phyloP scores from a whole-genome alignment of 2,329 filamentous ascomycete species.

The Cladophialophora carrionii region DNA sequence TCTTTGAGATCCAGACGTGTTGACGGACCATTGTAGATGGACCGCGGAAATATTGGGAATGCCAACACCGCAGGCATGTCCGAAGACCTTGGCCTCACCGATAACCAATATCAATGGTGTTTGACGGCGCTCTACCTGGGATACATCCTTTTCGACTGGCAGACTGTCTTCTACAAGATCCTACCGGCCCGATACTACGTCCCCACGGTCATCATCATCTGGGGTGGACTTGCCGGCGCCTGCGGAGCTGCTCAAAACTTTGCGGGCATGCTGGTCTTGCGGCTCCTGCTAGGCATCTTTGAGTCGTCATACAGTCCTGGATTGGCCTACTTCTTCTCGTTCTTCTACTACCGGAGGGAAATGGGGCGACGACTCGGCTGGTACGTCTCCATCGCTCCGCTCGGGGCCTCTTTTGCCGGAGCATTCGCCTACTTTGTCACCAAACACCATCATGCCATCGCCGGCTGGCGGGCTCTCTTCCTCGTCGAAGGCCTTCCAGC shows the following conservation, averaged over 20 bases:
- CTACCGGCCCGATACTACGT: slow-evolving; percentile 59
- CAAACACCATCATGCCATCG: slow-evolving; percentile 66
- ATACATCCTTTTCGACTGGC: slow-evolving; percentile 67
- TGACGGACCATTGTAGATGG: slow-evolving; percentile 52
- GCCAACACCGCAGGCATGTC: slow-evolving; percentile 62
- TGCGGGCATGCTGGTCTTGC: slow-evolving; percentile 49
- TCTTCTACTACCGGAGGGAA: slow-evolving; percentile 63
- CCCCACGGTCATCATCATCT: slow-evolving; percentile 46
- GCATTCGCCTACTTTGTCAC: slow-evolving; percentile 68
- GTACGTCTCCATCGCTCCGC: slow-evolving; percentile 60
- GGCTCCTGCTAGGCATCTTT: slow-evolving; percentile 45
- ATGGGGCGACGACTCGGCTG: slow-evolving; percentile 60
- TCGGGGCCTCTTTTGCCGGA: slow-evolving; percentile 79
- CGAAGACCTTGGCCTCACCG: slow-evolving; percentile 57
- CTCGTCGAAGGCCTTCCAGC: slow-evolving; percentile 83
- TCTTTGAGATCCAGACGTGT: neutral
- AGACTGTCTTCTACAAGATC: slow-evolving; percentile 65
- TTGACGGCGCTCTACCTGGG: slow-evolving; percentile 65
- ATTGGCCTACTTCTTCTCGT: slow-evolving; percentile 57
- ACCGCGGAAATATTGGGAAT: slow-evolving; percentile 72
- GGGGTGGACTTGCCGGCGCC: slow-evolving; percentile 46
- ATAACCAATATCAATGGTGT: slow-evolving; percentile 62
- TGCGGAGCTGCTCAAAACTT: slow-evolving; percentile 46
- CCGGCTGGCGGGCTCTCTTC: slow-evolving; percentile 81
- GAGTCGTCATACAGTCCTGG: slow-evolving; percentile 48